Evolutionary conservation across 2,329 filamentous ascomycete genomes (phyloP), one percentile per base, ranked within the genome.

Genomic region (Xylaria sp.): DNA sequence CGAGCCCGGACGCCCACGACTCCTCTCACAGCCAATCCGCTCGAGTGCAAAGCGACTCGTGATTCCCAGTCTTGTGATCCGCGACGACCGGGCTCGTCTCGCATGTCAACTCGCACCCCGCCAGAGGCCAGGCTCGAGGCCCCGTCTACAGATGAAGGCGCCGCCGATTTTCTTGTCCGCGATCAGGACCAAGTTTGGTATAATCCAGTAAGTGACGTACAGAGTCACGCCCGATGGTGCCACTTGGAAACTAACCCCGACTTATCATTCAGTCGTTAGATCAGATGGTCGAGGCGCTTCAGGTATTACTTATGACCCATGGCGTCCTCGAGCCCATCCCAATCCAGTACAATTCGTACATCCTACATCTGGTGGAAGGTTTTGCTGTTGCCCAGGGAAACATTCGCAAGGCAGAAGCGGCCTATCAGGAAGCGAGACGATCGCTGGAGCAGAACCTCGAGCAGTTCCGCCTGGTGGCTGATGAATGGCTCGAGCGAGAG

Each of bases 241-340:
- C 32, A 1, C 9, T 35, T n/a, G 48, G 27, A 21, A 47, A 6
- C 55, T 69, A 27, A 70, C 9, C n/a, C 12, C 6, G 13, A 55
- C 29, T 37, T 23, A 3, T 8, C 44, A 27, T 16, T 6, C 25
- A 71, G 6, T 82, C 79, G 8, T 61, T 84, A 42, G 75, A 82
- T 48, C 82, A 83, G 71, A 81, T 85, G 76, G 78, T 81, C 18
- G 84, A 85, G 67, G 73, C 80, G 0, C 74, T 86, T n/a, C 80
- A 82, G 51, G 79, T 80, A 5, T 75, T 71, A 9, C 77, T 85
- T 72, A 83, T 85, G 80, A 78, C 78, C 25, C 79, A 75, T 54
- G 73, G 77, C 9, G 69, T 76, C 23, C 64, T 79, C 2, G 72
- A 77, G 6, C 78, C 81, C 1, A 75, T 85, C 1, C 81, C 83